A percentile compares a stretch with the other conserved stretches of the same genome.
phyloP scores from a whole-genome alignment of 1,284 basidiomycete species.

The Sphaerobolus stellatus region DNA sequence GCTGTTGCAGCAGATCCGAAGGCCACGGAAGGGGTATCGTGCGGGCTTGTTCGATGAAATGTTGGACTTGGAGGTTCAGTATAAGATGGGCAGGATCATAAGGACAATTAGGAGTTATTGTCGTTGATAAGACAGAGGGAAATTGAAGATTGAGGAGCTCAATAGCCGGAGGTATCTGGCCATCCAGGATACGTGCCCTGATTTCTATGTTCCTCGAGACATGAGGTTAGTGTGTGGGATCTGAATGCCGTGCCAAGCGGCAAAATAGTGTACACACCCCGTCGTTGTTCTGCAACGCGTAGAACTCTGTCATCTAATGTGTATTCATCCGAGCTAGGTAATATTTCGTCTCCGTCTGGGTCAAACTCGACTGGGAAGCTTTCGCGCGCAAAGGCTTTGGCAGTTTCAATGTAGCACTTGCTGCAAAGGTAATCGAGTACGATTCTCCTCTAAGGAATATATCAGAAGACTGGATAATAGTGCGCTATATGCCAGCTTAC shows the following conservation, averaged over 20 bases:
- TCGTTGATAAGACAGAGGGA: constrained; percentile 56
- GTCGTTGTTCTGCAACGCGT: constrained; percentile 50
- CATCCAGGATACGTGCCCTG: constrained; percentile 60
- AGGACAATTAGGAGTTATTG: constrained; percentile 28
- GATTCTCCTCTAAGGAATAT: constrained; percentile 65
- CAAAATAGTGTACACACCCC: constrained; percentile 44
- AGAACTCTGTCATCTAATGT: constrained; percentile 24
- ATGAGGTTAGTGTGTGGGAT: background rate
- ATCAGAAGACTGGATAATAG: too few relatives aligned
- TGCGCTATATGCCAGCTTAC: too few relatives aligned
- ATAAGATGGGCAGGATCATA: constrained; percentile 71
- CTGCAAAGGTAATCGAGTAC: constrained; percentile 82
- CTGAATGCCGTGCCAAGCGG: background rate
- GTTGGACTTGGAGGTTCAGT: constrained; percentile 80
- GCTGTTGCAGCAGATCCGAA: constrained; percentile 1
- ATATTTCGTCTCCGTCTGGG: constrained; percentile 61
- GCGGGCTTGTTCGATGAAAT: constrained; percentile 80
- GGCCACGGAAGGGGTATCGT: constrained; percentile 59
- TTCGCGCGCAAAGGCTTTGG: constrained; percentile 68
- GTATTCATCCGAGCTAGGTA: background rate
- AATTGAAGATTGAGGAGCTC: constrained; percentile 65
- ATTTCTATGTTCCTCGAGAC: constrained; percentile 53
- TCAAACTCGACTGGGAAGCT: constrained; percentile 58
- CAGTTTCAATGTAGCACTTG: constrained; percentile 68
- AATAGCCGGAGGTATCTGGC: constrained; percentile 68